Base-by-base conservation (phyloP, 2,329 filamentous ascomycete species). In the Pyrenochaeta sp. region DNA sequence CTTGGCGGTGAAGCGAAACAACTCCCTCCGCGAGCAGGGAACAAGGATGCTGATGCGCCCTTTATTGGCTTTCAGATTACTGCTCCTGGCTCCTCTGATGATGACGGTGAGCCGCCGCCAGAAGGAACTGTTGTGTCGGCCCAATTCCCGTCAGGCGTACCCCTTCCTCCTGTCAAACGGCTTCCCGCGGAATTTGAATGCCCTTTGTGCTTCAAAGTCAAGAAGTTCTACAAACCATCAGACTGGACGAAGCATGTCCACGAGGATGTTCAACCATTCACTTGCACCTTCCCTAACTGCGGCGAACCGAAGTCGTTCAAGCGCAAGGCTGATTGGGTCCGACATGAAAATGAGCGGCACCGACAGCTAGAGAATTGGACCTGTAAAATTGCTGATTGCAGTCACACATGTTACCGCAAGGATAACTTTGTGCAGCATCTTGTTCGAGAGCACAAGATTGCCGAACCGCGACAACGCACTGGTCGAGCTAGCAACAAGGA, bases 221-320 rank as follows among this genome's bases (percentile, higher is more conserved):
- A 95, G 82, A 92, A 88, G 69, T 93, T 95, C 68, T 87, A 89
- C 68, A 97, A 97, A 76, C 93, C 93, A 15, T 97, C 93, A 0
- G 93, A 97, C 77, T 97, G 93, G 93, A 96, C 93, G 1, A 97
- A 97, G 75, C 93, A 97, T 72, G 91, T 97, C 0, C 92, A 96
- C 68, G 93, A 97, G 77, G 93, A 97, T 73, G 88, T 97, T 0
- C 91, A 95, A 73, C 93, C 93, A 0, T 97, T 97, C 67, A 96
- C 92, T 2, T 97, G 93, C 78, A 97, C 93, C 0, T 97, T 94
- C 81, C 88, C 90, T 2, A 84, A 87, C 50, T 97, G 93, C 73
- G 85, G 86, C 8, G 92, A 96, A 47, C 88, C 91, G 19, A 96
- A 96, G 77, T 93, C 92, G 36, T 97, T 97, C 82, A 97, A 97